Percentiles rank a stretch among this genome's conserved stretches.
These are phyloP conservation scores for Boletus sensibilis DNA, from an alignment of 768 basidiomycete species.

Conservation along the genomic window DNA sequence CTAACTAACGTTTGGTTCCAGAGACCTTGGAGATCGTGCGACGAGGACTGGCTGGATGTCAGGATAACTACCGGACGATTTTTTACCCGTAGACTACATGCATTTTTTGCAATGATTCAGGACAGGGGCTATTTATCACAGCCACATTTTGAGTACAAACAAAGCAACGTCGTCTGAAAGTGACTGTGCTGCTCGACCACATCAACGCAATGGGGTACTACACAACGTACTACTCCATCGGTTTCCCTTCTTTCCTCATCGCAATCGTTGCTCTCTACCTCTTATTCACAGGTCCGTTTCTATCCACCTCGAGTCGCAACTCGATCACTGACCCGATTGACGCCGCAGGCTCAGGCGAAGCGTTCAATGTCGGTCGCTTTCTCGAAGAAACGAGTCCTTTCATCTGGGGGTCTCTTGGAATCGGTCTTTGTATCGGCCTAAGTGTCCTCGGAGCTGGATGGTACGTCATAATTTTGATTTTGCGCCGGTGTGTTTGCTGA, in stretches of 20 bases:
- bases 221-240: constrained; percentile 59
- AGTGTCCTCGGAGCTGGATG: constrained; percentile 95
- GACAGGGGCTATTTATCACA: constrained; percentile 14
- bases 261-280: constrained; percentile 78
- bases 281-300: constrained; percentile 76
- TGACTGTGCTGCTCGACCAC: background rate
- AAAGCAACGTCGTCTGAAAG: background rate
- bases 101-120: background rate
- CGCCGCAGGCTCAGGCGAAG: constrained; percentile 72
- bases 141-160: constrained; percentile 15
- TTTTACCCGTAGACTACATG: background rate
- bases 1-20: background rate
- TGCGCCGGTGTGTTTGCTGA: background rate
- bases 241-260: constrained; percentile 63
- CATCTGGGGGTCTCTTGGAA: constrained; percentile 87
- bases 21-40: constrained; percentile 20
- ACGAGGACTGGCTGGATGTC: constrained; percentile 11
- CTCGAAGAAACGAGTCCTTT: constrained; percentile 93
- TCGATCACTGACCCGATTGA: constrained; percentile 1
- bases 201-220: constrained; percentile 29
- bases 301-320: background rate
- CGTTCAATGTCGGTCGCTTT: constrained; percentile 93
- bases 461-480: constrained; percentile 44
- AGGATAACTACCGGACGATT: background rate
- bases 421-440: constrained; percentile 89